A percentile compares a stretch with the other conserved stretches of the same genome.
Conservation (phyloP, 768 basidiomycete genomes). For the Suillus brevipes region DNA sequence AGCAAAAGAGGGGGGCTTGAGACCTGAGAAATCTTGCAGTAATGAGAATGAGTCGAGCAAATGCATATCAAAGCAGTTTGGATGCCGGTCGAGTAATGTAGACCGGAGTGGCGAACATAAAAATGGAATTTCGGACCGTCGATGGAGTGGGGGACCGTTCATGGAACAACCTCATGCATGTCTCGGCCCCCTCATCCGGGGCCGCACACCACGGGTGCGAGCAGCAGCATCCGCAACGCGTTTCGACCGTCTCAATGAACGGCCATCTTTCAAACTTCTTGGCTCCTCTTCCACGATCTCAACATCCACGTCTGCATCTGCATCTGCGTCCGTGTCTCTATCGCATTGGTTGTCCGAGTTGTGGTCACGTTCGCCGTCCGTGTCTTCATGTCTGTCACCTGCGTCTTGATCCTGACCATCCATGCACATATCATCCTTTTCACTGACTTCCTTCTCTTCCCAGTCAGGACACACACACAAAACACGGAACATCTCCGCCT, state of each 20-base stretch:
- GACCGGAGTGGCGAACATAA: background rate
- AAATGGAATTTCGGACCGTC: background rate
- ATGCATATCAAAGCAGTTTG: conserved; percentile 2
- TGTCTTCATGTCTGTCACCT: conserved; percentile 15
- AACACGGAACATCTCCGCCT: conserved; percentile 69
- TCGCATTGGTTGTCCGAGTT: background rate
- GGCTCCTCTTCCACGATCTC: conserved; percentile 10
- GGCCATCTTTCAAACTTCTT: background rate
- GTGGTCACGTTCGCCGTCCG: background rate
- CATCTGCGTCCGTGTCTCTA: conserved; percentile 10
- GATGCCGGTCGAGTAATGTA: background rate
- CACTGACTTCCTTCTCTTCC: conserved; percentile 40
- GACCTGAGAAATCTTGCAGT: background rate
- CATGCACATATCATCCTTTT: conserved; percentile 3
- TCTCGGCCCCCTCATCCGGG: conserved; percentile 26
- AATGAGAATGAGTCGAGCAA: background rate
- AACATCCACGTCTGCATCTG: background rate
- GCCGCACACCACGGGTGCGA: conserved; percentile 44
- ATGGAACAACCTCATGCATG: conserved; percentile 23
- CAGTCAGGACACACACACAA: conserved; percentile 62
- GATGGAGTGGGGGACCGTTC: background rate
- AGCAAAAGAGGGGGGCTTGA: conserved; percentile 6
- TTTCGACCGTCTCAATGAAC: conserved; percentile 50
- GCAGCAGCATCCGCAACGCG: conserved; percentile 64
- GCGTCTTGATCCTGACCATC: background rate